Percentiles rank a stretch among this genome's conserved stretches.
phyloP scores from a whole-genome alignment of 345 rosid species.

The Salix exigua region DNA sequence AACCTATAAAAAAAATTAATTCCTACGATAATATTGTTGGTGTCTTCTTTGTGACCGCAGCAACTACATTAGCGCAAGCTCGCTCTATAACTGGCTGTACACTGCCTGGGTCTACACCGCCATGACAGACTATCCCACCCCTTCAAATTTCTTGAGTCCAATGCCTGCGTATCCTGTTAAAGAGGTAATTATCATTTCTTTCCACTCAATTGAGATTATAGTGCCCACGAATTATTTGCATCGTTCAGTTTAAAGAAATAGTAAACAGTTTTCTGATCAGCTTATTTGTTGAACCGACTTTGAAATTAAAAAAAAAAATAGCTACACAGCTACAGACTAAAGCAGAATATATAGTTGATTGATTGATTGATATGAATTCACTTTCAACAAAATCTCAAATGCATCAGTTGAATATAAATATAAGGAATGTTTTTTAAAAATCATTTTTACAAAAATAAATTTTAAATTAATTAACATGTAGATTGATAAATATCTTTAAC shows the following conservation, averaged over 20 bases:
- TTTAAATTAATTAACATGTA: too few relatives aligned
- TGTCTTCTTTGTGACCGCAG: slow-evolving; percentile 18
- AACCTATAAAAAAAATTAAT: background rate
- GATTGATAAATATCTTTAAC: too few relatives aligned
- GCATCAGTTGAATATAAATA: too few relatives aligned
- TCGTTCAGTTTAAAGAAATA: background rate
- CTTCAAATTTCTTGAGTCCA: slow-evolving; percentile 46
- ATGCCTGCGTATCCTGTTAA: slow-evolving; percentile 57
- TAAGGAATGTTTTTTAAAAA: too few relatives aligned
- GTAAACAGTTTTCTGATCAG: too few relatives aligned
- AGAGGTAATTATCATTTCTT: slow-evolving; percentile 30
- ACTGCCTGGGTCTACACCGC: slow-evolving; percentile 49
- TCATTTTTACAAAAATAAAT: too few relatives aligned
- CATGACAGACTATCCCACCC: slow-evolving; percentile 69
- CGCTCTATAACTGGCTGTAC: slow-evolving; percentile 29
- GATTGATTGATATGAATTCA: too few relatives aligned
- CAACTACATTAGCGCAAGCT: slow-evolving; percentile 20
- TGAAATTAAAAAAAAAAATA: too few relatives aligned
- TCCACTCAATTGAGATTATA: background rate
- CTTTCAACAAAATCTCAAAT: too few relatives aligned
- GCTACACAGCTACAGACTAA: too few relatives aligned
- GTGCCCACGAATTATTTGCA: background rate
- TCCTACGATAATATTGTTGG: background rate
- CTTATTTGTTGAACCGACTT: too few relatives aligned
- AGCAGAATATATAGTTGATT: too few relatives aligned